A percentile compares a stretch with the other conserved stretches of the same genome.
Evolutionary conservation across 345 rosid genomes (phyloP).

Genomic region (Salix brachista): DNA sequence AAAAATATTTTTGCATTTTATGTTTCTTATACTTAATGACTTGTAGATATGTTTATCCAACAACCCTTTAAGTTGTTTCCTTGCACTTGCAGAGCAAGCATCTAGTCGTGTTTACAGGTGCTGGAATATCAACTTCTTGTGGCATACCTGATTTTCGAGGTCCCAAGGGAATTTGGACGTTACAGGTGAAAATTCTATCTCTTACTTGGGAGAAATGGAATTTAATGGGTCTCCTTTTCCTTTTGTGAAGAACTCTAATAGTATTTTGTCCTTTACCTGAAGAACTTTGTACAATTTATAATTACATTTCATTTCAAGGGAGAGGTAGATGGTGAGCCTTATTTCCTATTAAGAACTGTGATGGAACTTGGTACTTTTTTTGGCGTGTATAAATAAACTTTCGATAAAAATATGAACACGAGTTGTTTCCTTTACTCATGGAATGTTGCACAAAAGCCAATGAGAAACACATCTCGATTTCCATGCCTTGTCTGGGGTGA

Average conservation of each 20-base stretch:
- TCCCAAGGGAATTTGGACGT: conserved; percentile 96
- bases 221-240: background rate
- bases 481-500: background rate
- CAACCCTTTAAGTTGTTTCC: background rate
- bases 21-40: background rate
- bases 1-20: background rate
- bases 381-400: too few species aligned
- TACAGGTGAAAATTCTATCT: conserved; percentile 52
- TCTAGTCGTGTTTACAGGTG: conserved; percentile 96
- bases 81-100: conserved; percentile 88
- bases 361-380: background rate
- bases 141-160: conserved; percentile 98
- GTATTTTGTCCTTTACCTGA: background rate
- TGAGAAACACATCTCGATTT: background rate
- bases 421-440: background rate
- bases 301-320: background rate
- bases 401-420: background rate
- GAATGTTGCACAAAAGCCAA: background rate
- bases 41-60: background rate
- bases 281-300: background rate
- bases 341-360: background rate
- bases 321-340: background rate
- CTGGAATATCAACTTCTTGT: conserved; percentile 96
- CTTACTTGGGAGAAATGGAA: background rate
- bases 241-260: background rate